Evolutionary conservation across 129 eudicot genomes (phyloP).

Genomic region (Calendula officinalis): DNA sequence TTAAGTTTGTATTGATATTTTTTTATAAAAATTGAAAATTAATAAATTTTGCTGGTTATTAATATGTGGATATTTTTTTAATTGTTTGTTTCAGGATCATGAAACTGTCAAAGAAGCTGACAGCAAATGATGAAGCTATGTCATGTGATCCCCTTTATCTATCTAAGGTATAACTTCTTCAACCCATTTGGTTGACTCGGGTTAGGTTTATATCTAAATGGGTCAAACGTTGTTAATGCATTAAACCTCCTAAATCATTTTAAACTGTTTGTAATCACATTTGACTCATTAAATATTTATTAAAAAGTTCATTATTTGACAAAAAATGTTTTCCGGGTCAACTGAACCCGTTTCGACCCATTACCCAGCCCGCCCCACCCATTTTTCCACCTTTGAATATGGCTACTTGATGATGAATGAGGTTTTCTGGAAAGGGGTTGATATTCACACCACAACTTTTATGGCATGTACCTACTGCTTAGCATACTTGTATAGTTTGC

Average conservation of each 20-base stretch:
- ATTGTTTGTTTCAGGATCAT: constrained; percentile 54
- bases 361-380: neutral
- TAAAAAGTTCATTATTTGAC: neutral
- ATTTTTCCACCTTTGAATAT: neutral
- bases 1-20: constrained; percentile 2
- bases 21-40: neutral
- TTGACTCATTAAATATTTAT: neutral
- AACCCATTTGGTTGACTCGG: neutral
- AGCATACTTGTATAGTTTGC: no score
- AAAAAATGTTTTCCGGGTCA: neutral
- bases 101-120: constrained; percentile 80
- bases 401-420: neutral
- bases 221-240: neutral
- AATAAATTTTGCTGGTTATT: neutral
- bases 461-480: no score
- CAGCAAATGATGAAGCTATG: constrained; percentile 67
- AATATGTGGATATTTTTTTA: constrained; percentile 2
- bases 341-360: neutral
- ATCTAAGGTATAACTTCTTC: constrained; percentile 53
- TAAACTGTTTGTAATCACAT: neutral
- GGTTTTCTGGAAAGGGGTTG: neutral
- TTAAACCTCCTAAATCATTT: neutral
- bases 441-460: no score
- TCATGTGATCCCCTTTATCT: constrained; percentile 79
- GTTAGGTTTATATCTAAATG: neutral